Evolutionary conservation across 805 yeast genomes (phyloP).

Genomic region (Nakazawaea wyomingensis): DNA sequence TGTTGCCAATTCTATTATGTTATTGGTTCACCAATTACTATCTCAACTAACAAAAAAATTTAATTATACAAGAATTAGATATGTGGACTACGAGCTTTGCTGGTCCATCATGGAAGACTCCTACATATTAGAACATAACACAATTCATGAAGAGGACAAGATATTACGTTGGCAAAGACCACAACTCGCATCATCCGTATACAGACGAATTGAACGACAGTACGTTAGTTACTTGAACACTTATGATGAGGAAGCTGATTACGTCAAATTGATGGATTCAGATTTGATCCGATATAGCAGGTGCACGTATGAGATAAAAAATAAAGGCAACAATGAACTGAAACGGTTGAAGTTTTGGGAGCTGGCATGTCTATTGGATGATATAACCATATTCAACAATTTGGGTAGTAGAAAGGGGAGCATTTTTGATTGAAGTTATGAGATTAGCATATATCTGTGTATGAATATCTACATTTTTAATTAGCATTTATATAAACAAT

Average conservation of each 20-base stretch:
- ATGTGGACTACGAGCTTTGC: conserved; percentile 4
- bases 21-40: background rate
- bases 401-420: conserved; percentile 7
- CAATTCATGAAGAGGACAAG: background rate
- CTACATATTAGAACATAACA: conserved; percentile 6
- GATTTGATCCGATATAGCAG: background rate
- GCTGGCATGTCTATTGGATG: background rate
- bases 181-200: background rate
- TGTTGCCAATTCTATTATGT: background rate
- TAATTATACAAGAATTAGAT: conserved; percentile 1
- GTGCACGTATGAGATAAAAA: background rate
- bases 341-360: conserved; percentile 8
- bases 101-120: conserved; percentile 11
- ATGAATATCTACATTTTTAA: too few relatives aligned
- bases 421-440: conserved; percentile 3
- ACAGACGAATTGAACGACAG: conserved; percentile 1
- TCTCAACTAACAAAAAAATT: background rate
- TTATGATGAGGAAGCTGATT: background rate
- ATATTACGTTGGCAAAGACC: conserved; percentile 7
- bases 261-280: background rate
- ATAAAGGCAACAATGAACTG: background rate
- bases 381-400: conserved; percentile 1
- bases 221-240: background rate
- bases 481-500: too few relatives aligned
- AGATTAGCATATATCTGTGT: too few relatives aligned